phyloP scores from a whole-genome alignment of 2,329 filamentous ascomycete genomes.

The Aspergillus neotritici region DNA sequence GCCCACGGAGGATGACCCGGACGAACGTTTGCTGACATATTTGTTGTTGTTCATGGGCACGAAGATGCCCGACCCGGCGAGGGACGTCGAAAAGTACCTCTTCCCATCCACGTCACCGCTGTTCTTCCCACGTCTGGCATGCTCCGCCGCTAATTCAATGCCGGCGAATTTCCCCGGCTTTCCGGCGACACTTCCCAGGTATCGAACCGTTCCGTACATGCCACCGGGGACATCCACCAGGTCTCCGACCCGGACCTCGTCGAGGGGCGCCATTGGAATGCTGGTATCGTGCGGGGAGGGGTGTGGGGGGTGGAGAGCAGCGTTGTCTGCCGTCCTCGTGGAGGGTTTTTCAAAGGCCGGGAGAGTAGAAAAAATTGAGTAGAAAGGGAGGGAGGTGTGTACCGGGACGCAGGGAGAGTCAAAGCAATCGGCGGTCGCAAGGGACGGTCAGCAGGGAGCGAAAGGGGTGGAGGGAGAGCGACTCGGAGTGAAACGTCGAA shows the following conservation, averaged over 20 bases:
- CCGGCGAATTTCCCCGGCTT: conserved; percentile 91
- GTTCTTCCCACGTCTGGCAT: conserved; percentile 82
- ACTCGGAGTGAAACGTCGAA: no score
- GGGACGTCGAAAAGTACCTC: conserved; percentile 73
- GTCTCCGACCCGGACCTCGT: conserved; percentile 69
- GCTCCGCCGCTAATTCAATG: conserved; percentile 78
- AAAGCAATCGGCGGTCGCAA: neutral
- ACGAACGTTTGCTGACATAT: conserved; percentile 52
- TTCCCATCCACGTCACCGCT: conserved; percentile 87
- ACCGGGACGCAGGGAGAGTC: neutral
- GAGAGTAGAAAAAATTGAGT: conserved; percentile 7
- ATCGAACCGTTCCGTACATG: conserved; percentile 86
- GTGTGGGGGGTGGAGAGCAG: conserved; percentile 4
- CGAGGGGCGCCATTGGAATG: conserved; percentile 30
- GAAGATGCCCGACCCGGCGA: conserved; percentile 85
- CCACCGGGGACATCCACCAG: conserved; percentile 85
- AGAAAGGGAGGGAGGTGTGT: conserved; percentile 9
- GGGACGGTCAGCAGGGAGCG: neutral
- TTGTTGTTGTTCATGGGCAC: conserved; percentile 75
- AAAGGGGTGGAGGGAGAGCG: neutral
- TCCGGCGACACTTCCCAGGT: conserved; percentile 77
- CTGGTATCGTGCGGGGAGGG: conserved; percentile 3
- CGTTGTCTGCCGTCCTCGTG: neutral
- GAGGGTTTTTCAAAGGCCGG: conserved; percentile 3
- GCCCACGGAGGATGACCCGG: conserved; percentile 34